Evolutionary conservation across 2,329 filamentous ascomycete genomes (phyloP), one percentile per base, ranked within the genome.

Genomic region (Cladophialophora yegresii): DNA sequence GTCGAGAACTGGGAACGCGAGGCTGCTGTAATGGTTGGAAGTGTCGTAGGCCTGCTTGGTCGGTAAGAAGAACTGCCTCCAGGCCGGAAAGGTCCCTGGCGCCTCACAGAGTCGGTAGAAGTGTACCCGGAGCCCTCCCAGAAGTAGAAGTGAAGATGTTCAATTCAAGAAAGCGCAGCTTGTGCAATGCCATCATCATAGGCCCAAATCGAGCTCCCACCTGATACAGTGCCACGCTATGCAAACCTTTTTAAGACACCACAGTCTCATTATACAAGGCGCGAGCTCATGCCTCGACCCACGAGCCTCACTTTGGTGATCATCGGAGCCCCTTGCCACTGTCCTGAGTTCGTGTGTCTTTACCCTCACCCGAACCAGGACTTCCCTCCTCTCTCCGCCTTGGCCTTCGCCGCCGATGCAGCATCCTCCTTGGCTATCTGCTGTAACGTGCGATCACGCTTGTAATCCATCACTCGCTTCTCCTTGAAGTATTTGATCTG

Each of bases 401-500:
- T 78, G 64, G 77, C 66, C 62, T 80, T 75, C 50, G 76, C 72
- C 75, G 91, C 82, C 77, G 84, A 82, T 68, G 84, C 81, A 12
- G 89, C 91, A 68, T 90, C 89, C 76, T 93, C 89, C 54, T 83
- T 84, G 75, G 89, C 84, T 72, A 96, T 85, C 74, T 87, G 86
- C 72, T 89, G 88, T 69, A 96, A 81, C 26, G 91, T 89, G 78
- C 88, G 83, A 73, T 90, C 89, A 78, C 93, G 92, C 72, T 96
- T 90, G 74, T 90, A 85, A 72, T 99, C 95, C 79, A 96, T 93
- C 40, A 98, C 91, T 73, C 95, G 85, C 80, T 92, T 90, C 78
- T 97, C 93, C 82, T 98, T 97, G 80, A 99, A 99, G 78, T 99
- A 98, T 79, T 92, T 92, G 66, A 97, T 90, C 91, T 95, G 71